phyloP scores from a whole-genome alignment of 2,329 filamentous ascomycete genomes.

The Neofusicoccum laricinum region DNA sequence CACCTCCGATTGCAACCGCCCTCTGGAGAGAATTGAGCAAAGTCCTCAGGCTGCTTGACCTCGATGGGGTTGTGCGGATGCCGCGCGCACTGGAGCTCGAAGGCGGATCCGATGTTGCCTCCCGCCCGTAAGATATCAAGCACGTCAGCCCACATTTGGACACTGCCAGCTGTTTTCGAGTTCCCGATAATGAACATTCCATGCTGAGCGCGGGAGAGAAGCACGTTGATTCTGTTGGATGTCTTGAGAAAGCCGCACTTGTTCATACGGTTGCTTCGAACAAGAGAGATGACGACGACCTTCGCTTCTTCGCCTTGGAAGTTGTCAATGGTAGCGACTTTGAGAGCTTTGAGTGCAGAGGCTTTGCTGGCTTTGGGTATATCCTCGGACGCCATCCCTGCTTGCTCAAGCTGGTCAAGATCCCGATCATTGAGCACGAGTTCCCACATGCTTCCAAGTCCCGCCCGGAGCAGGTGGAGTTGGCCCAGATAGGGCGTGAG shows the following conservation, averaged over 20 bases:
- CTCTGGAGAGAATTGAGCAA: slow-evolving; percentile 27
- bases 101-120: slow-evolving; percentile 20
- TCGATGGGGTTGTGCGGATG: slow-evolving; percentile 26
- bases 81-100: slow-evolving; percentile 29
- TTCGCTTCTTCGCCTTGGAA: slow-evolving; percentile 77
- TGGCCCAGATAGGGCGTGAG: slow-evolving; percentile 65
- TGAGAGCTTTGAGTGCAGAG: not conserved
- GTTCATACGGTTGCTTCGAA: slow-evolving; percentile 61
- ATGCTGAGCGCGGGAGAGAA: slow-evolving; percentile 64
- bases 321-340: slow-evolving; percentile 67
- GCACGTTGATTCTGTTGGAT: slow-evolving; percentile 66
- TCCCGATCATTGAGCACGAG: slow-evolving; percentile 66
- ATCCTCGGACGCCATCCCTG: slow-evolving; percentile 26
- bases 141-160: slow-evolving; percentile 64
- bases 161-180: slow-evolving; percentile 52
- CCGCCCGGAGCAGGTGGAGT: slow-evolving; percentile 49
- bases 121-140: slow-evolving; percentile 47
- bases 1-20: slow-evolving; percentile 30
- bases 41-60: slow-evolving; percentile 30
- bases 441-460: slow-evolving; percentile 51
- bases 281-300: slow-evolving; percentile 66
- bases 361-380: slow-evolving; percentile 17
- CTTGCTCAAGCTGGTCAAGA: slow-evolving; percentile 47
- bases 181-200: slow-evolving; percentile 73
- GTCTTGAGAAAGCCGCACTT: slow-evolving; percentile 65